phyloP scores from a whole-genome alignment of 1,139 yeast genomes.

The Wickerhamiella infanticola region DNA sequence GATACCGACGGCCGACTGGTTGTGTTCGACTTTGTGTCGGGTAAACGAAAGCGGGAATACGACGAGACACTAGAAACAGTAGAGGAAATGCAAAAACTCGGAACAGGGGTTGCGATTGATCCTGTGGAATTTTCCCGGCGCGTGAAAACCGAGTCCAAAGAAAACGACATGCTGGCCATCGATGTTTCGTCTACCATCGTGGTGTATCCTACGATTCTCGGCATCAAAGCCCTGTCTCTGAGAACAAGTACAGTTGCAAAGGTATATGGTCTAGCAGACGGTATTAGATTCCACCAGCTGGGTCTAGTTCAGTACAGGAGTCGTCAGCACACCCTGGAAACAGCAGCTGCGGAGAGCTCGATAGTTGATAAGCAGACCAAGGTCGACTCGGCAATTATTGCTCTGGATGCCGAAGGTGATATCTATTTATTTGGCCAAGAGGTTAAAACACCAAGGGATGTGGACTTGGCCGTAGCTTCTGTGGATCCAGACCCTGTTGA shows the following conservation, averaged over 20 bases:
- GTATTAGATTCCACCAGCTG: conserved; percentile 18
- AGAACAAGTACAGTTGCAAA: conserved; percentile 20
- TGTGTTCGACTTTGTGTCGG: conserved; percentile 25
- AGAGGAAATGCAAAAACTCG: conserved; percentile 19
- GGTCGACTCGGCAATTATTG: conserved; percentile 25
- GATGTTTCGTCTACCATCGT: conserved; percentile 27
- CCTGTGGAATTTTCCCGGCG: conserved; percentile 22
- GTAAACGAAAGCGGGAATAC: conserved; percentile 25
- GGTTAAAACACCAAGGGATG: conserved; percentile 8
- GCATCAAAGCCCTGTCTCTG: conserved; percentile 27
- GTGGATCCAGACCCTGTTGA: neutral
- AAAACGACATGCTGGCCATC: conserved; percentile 18
- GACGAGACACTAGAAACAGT: conserved; percentile 23
- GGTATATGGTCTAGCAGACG: conserved; percentile 26
- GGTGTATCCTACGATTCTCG: conserved; percentile 24
- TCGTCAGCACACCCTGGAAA: conserved; percentile 21
- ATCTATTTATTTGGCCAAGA: conserved; percentile 25
- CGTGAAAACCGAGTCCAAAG: conserved; percentile 20
- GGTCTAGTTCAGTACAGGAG: conserved; percentile 22
- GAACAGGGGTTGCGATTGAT: conserved; percentile 16
- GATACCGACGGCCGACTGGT: conserved; percentile 21
- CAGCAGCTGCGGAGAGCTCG: conserved; percentile 29
- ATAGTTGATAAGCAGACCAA: conserved; percentile 24
- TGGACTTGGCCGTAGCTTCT: conserved; percentile 4
- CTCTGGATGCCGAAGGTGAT: conserved; percentile 20